Base-by-base conservation (phyloP, 768 basidiomycete species). In the Leccinum incarnatum region DNA sequence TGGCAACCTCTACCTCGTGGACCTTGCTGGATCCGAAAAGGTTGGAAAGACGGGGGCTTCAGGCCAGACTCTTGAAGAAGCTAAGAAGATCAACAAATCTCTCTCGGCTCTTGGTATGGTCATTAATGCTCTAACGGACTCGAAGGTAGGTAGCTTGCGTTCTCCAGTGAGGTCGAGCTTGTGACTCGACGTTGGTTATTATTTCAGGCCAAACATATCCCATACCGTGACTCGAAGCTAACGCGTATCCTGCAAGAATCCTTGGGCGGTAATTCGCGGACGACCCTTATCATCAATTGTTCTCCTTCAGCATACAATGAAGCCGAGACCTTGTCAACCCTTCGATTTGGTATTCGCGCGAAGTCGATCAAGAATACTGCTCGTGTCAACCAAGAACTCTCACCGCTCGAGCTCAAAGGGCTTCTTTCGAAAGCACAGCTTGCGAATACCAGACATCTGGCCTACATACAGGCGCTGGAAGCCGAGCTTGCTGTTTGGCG, bases 361-460 rank as follows among this genome's bases (percentile, higher is more conserved):
- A 99, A 99, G 76, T 92, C 93, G n/a, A 99, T 99, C 85, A 98
- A 98, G 91, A 99, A 99, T 76, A 93, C 91, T 60, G 97, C 97
- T 60, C 91, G 97, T 49, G 93, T 99, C 77, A 99, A 99, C 74
- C 94, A 95, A 54, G 97, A 99, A 74, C 83, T 99, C 53, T 93
- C 96, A 2, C 96, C 97, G 2, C 79, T 95, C 51, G 97, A 99
- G 69, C 89, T 99, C 77, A 99, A 98, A 73, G 87, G 85, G 11
- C 79, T 97, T 36, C 80, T 99, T 61, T 85, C 87, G 67, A 97
- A 96, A 75, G 91, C 96, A 1, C 88, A 95, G 63, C 78, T 90
- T 32, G 88, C 94, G 32, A 91, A 93, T 62, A 85, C 89, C 4
- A 81, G 86, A 17, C 89, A 91, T 68, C 83, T 93, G 75, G 86